phyloP scores from a whole-genome alignment of 768 basidiomycete genomes.

The Obba rivulosa region DNA sequence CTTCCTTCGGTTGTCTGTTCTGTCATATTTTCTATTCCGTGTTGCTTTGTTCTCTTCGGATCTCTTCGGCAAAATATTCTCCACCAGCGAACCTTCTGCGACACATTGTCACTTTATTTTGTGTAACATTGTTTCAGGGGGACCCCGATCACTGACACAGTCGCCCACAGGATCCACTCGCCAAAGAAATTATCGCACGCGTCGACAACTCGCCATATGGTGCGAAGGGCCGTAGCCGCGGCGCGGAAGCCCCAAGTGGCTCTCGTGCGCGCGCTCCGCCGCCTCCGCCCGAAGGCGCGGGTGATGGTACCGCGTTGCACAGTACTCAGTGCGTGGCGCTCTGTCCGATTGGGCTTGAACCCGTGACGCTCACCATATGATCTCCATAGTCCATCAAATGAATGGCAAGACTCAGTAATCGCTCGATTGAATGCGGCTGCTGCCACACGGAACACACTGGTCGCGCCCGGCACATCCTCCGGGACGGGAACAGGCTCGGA shows the following conservation, averaged over 20 bases:
- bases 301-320: slow-evolving; percentile 21
- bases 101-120: too few relatives aligned
- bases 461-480: slow-evolving; percentile 10
- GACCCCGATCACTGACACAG: too few relatives aligned
- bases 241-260: slow-evolving; percentile 22
- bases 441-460: slow-evolving; percentile 17
- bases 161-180: slow-evolving; percentile 58
- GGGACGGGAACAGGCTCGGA: slow-evolving; percentile 2
- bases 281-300: slow-evolving; percentile 13
- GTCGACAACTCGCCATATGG: slow-evolving; percentile 83
- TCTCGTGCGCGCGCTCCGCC: slow-evolving; percentile 21
- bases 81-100: too few relatives aligned
- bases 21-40: too few relatives aligned
- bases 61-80: too few relatives aligned
- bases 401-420: slow-evolving; percentile 75
- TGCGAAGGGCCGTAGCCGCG: slow-evolving; percentile 57
- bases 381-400: slow-evolving; percentile 61
- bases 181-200: slow-evolving; percentile 73
- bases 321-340: slow-evolving; percentile 54
- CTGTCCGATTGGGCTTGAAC: too few relatives aligned
- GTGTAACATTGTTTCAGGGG: too few relatives aligned
- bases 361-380: too few relatives aligned
- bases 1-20: too few relatives aligned
- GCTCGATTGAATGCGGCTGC: slow-evolving; percentile 24
- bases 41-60: too few relatives aligned